Evolutionary conservation across 2,329 filamentous ascomycete species (phyloP), one percentile per base, ranked within the genome.

Genomic region (Gaeumannomyces tritici): DNA sequence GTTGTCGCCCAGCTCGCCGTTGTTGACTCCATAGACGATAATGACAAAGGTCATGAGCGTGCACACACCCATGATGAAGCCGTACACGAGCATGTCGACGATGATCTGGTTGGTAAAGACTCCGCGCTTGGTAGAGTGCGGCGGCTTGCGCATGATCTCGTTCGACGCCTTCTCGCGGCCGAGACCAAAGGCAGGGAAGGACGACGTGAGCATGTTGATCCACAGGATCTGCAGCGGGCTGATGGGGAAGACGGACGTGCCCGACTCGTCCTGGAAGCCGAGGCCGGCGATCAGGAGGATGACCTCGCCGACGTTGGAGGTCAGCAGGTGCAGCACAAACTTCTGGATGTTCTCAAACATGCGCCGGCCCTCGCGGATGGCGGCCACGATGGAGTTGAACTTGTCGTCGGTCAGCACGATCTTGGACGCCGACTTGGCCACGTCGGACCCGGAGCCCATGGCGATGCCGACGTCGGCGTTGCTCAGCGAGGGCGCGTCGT

Each of bases 171-270:
- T 77, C 73, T 96, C 91, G 67, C 91, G 88, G 26, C 91, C 91
- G 1, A 96, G 83, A 56, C 91, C 92, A 77, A 96, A 95, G 63
- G 93, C 92, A 1, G 91, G 91, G 73, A 95, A 86, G 1, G 88
- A 90, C 55, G 90, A 93, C 0, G 92, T 96, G 62, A 95, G 83
- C 89, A 96, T 93, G 74, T 96, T 96, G 73, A 96, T 91, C 91
- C 91, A 96, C 64, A 96, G 83, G 65, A 96, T 93, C 69, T 96
- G 88, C 13, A 96, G 85, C 0, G 92, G 91, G 0, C 90, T 86
- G 57, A 96, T 84, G 5, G 91, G 92, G 73, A 96, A 96, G 12
- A 96, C 91, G 0, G 91, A 95, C 64, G 90, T 82, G 11, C 84
- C 82, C 12, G 80, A 77, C 2, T 74, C 67, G 70, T 96, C 92